phyloP scores from a whole-genome alignment of 2,329 filamentous ascomycete species.

The Aspergillus luchuensis region DNA sequence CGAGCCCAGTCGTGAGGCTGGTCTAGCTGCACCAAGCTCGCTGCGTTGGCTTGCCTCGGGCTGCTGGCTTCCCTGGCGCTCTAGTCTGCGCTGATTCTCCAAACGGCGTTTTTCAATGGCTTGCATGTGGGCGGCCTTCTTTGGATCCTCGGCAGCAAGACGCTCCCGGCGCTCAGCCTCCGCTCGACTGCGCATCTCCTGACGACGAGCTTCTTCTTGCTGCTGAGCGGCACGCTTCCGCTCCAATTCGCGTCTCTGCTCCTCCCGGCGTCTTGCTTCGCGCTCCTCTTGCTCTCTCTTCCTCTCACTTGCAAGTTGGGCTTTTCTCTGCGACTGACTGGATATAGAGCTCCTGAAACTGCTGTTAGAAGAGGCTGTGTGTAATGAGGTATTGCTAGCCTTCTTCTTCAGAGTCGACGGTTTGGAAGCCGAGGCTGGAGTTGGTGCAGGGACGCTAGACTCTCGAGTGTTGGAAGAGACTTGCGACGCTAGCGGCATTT shows the following conservation, averaged over 20 bases:
- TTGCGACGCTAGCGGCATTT: constrained; percentile 49
- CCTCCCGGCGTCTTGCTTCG: constrained; percentile 74
- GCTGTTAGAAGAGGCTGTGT: constrained; percentile 53
- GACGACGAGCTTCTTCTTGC: constrained; percentile 62
- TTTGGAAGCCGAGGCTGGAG: constrained; percentile 52
- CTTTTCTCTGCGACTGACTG: constrained; percentile 66
- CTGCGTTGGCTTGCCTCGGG: constrained; percentile 45
- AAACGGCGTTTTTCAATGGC: constrained; percentile 56
- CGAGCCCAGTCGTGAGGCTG: constrained; percentile 51
- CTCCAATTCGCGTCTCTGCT: constrained; percentile 79
- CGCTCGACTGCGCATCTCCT: constrained; percentile 63
- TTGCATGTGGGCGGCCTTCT: constrained; percentile 67
- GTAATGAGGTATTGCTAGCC: constrained; percentile 66
- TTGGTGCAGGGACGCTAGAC: constrained; percentile 45
- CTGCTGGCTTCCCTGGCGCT: constrained; percentile 48
- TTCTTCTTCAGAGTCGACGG: constrained; percentile 59
- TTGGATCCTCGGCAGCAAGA: constrained; percentile 59
- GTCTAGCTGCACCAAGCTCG: constrained; percentile 54
- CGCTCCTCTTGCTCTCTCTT: constrained; percentile 85
- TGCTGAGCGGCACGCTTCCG: constrained; percentile 66
- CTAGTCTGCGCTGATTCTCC: constrained; percentile 49
- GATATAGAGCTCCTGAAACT: constrained; percentile 68
- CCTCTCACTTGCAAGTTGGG: constrained; percentile 72
- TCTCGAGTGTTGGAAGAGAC: constrained; percentile 63
- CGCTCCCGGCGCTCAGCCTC: constrained; percentile 54